Conservation (phyloP, 305 asterid species). For the Fraxinus albicans region DNA sequence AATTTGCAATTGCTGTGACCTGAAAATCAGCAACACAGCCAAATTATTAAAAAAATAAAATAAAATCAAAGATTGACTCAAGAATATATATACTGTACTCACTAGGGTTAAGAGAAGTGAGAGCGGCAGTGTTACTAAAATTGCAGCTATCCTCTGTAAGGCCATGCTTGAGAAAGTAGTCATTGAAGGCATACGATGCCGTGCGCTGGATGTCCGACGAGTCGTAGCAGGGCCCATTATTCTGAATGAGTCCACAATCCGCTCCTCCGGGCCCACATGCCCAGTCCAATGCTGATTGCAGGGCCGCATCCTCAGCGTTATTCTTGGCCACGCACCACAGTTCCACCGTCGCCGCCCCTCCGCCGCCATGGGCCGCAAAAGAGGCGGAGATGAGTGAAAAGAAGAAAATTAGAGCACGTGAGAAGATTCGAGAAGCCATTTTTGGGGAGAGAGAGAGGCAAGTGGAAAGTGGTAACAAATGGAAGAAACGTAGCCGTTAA, state of each 20-base stretch:
- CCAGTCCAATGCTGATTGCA: conserved; percentile 79
- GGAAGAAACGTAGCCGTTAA: background rate
- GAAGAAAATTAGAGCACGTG: conserved; percentile 26
- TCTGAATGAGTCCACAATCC: conserved; percentile 72
- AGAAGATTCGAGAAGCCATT: conserved; percentile 34
- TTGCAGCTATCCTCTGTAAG: conserved; percentile 54
- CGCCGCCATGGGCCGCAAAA: conserved; percentile 39
- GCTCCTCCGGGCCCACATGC: conserved; percentile 86
- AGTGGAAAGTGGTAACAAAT: background rate
- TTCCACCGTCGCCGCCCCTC: conserved; percentile 33
- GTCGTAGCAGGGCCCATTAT: conserved; percentile 82
- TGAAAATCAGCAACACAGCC: conserved; percentile 21
- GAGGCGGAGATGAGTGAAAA: conserved; percentile 18
- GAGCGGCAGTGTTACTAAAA: conserved; percentile 69
- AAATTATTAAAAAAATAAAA: background rate
- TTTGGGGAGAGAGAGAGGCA: background rate
- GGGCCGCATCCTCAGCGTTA: conserved; percentile 78
- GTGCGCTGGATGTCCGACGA: conserved; percentile 58
- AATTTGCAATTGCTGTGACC: conserved; percentile 69
- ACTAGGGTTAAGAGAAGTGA: conserved; percentile 83
- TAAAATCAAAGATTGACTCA: background rate
- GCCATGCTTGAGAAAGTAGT: conserved; percentile 62
- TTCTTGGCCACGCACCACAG: conserved; percentile 97
- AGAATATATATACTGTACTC: conserved; percentile 8
- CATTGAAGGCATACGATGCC: conserved; percentile 86